A percentile compares a stretch with the other conserved stretches of the same genome.
Conservation (phyloP, 352 stramenopile species). For the Aphanomyces stellatus region DNA sequence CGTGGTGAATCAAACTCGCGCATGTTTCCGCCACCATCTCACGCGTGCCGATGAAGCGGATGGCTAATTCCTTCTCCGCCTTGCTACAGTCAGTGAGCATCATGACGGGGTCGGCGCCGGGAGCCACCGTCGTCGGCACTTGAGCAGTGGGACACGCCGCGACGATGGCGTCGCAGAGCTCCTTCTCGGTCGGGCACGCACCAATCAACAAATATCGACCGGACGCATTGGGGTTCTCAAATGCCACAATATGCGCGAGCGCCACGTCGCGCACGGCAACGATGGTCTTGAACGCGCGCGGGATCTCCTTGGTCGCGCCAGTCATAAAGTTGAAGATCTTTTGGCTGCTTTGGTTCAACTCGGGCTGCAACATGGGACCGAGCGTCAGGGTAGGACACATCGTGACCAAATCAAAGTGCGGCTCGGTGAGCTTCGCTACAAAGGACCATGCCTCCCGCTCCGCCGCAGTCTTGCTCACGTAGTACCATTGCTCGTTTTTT, state of each 20-base stretch:
- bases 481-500: conserved; percentile 22
- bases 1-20: not conserved
- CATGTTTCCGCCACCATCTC: conserved; percentile 16
- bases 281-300: conserved; percentile 56
- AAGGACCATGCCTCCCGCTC: conserved; percentile 25
- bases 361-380: conserved; percentile 25
- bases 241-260: conserved; percentile 62
- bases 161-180: conserved; percentile 47
- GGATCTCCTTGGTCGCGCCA: conserved; percentile 1
- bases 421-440: conserved; percentile 13
- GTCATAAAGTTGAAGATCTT: conserved; percentile 22
- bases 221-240: conserved; percentile 76
- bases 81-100: not conserved
- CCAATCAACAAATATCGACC: conserved; percentile 83
- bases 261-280: conserved; percentile 82
- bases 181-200: conserved; percentile 73
- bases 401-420: conserved; percentile 17
- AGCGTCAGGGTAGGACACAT: conserved; percentile 27
- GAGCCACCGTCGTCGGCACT: not conserved
- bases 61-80: conserved; percentile 12
- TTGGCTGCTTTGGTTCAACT: conserved; percentile 23
- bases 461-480: conserved; percentile 25
- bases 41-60: not conserved
- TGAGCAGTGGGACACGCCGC: not conserved
- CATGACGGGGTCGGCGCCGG: not conserved